Base-by-base conservation (phyloP, 805 yeast species). In the Pichia deserticola region DNA sequence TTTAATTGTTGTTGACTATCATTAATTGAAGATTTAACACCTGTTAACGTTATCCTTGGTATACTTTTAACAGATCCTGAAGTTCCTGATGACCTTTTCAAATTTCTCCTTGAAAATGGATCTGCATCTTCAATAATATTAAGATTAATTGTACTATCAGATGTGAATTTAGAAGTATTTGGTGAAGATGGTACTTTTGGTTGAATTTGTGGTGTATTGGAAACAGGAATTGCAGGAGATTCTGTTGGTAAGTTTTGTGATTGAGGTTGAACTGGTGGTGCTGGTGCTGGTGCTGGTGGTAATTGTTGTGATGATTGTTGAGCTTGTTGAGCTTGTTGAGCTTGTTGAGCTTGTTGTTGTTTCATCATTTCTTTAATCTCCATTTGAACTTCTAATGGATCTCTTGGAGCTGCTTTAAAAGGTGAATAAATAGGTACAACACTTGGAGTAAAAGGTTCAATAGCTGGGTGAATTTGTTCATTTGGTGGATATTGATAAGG, bases 301-400 rank as follows among this genome's bases (percentile, higher is more conserved):
- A 29, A 20, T 36, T 12, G 37, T n/a, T 12, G 44, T 20, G 35
- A 51, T n/a, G 53, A 57, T 36, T 52, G 52, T 36, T 50, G 55
- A 12, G 60, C 58, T 33, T 56, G 61, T 32, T 57, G 55, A 33
- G 50, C 53, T 7, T 32, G 37, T 10, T 35, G 57, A 40, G 54
- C 59, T 51, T 60, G 67, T 48, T 63, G 62, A 49, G 68, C 74
- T 44, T 58, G 60, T 34, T 60, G 60, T 53, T 60, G 68, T 44
- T 63, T 58, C 49, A 36, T 49, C 45, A 34, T 29, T 35, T 49
- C 20, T 8, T 30, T 29, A 27, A 50, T 38, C 30, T 70, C 76
- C 50, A 70, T 72, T 49, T 73, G 76, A 38, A 67, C 64, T 50
- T 74, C 75, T 28, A 65, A 47, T 45, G 71, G n/a, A 84, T 87